Evolutionary conservation across 2,329 filamentous ascomycete genomes (phyloP), one percentile per base, ranked within the genome.

Genomic region (Microsporum audouinii): DNA sequence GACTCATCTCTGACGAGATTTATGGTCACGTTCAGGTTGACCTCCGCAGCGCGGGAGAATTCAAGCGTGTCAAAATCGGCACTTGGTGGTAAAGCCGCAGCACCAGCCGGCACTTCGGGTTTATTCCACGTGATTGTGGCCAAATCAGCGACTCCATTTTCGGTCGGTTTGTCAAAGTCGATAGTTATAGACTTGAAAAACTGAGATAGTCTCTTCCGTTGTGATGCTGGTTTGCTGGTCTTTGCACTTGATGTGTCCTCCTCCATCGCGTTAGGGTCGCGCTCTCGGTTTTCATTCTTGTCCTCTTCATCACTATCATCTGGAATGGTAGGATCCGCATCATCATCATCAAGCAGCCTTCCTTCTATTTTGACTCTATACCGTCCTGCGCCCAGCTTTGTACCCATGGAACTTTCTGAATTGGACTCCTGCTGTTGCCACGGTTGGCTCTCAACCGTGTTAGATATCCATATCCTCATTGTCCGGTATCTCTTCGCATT

Each of bases 311-410:
- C 78, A 49, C 81, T 78, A 58, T 80, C 76, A 36, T 80, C 77
- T 5, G 78, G 76, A 3, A 80, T 75, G 49, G 77, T 75, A 47
- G 77, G 73, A 65, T 84, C 79, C 49, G 82, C 80, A 14, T 84
- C 79, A 60, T 89, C 85, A 65, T 91, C 85, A 65, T 91, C 88
- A 29, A 97, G 79, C 59, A 97, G 77, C 34, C 87, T 84, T 47
- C 90, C 94, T 75, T 96, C 89, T 64, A 99, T 92, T 77, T 91
- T 95, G 66, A 99, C 89, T 61, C 87, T 85, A 72, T 91, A 99
- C 23, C 72, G 71, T 34, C 74, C 75, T 2, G 64, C 69, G 38
- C 69, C 69, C 5, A 67, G 60, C 39, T 63, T 67, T 69, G 95
- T 91, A 70, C 95, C 91, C 12, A 60, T 60, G 12, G 60, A 53